phyloP scores from a whole-genome alignment of 371 early-diverging fungal genomes.

The Synchytrium microbalum region DNA sequence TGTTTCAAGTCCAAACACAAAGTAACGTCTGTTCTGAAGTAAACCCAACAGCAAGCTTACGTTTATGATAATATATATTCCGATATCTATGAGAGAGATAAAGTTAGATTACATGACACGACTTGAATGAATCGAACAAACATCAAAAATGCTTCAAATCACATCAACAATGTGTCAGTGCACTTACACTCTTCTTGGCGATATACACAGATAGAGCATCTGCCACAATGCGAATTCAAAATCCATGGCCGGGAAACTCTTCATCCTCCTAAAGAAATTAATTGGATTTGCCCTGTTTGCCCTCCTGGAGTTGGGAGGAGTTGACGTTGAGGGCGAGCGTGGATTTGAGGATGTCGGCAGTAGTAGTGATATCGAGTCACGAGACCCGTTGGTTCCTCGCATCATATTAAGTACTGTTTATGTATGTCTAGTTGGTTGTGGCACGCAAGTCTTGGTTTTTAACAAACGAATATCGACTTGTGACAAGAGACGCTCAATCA shows the following conservation, averaged over 20 bases:
- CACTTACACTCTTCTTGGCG: conserved; percentile 78
- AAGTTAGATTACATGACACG: not conserved
- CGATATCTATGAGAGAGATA: conserved; percentile 49
- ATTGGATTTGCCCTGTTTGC: not conserved
- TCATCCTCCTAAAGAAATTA: conserved; percentile 48
- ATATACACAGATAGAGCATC: conserved; percentile 76
- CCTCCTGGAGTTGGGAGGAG: not conserved
- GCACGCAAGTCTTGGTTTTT: no score
- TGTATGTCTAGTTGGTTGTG: no score
- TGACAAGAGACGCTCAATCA: no score
- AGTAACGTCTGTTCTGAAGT: not conserved
- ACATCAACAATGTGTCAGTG: not conserved
- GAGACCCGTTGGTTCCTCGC: no score
- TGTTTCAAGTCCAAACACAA: no score
- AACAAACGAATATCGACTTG: no score
- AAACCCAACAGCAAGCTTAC: conserved; percentile 37
- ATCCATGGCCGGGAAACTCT: conserved; percentile 78
- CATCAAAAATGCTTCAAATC: not conserved
- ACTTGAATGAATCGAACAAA: not conserved
- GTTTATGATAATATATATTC: conserved; percentile 88
- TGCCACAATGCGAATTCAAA: conserved; percentile 90
- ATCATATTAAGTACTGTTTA: no score
- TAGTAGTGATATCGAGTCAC: not conserved
- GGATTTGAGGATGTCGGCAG: not conserved
- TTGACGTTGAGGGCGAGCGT: not conserved